Evolutionary conservation across 2,329 filamentous ascomycete species (phyloP).

Genomic region (Ophiosphaerella narmari): DNA sequence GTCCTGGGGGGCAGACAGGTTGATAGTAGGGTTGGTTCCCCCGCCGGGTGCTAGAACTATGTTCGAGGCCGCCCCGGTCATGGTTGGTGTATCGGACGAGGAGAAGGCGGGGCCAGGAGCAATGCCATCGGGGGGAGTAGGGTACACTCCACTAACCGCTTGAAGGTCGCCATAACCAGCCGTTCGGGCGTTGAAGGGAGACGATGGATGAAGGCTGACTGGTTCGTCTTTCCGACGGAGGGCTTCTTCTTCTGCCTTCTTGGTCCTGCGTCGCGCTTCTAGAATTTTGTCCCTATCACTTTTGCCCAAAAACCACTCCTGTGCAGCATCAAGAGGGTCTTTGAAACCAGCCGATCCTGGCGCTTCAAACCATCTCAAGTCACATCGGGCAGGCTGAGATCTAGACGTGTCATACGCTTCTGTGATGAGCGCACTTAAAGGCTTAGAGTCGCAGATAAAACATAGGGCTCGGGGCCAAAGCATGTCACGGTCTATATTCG

Average conservation of each 20-base stretch:
- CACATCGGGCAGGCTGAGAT: slow-evolving; percentile 7
- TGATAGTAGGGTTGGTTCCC: slow-evolving; percentile 39
- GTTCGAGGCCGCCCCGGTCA: slow-evolving; percentile 30
- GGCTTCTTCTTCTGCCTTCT: slow-evolving; percentile 55
- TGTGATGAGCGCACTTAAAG: background rate
- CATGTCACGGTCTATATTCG: slow-evolving; percentile 30
- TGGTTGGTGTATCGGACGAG: slow-evolving; percentile 34
- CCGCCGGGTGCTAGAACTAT: slow-evolving; percentile 31
- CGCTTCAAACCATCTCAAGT: slow-evolving; percentile 38
- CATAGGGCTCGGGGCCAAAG: slow-evolving; percentile 45
- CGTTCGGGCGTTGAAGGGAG: slow-evolving; percentile 42
- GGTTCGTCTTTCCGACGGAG: slow-evolving; percentile 37
- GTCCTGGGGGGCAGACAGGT: slow-evolving; percentile 37
- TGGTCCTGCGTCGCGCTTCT: slow-evolving; percentile 49
- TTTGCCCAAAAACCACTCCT: slow-evolving; percentile 45
- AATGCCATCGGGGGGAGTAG: slow-evolving; percentile 47
- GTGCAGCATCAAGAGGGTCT: slow-evolving; percentile 41
- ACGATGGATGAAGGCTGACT: slow-evolving; percentile 38
- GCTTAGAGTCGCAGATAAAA: slow-evolving; percentile 25
- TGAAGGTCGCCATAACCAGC: slow-evolving; percentile 45
- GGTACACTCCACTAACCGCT: slow-evolving; percentile 45
- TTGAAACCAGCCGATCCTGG: slow-evolving; percentile 37
- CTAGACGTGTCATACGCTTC: background rate
- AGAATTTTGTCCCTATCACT: slow-evolving; percentile 39
- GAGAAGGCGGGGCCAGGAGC: slow-evolving; percentile 35